These are phyloP conservation scores for Takashimella tepidaria DNA, from an alignment of 1,284 basidiomycete species.

Conservation along the genomic window DNA sequence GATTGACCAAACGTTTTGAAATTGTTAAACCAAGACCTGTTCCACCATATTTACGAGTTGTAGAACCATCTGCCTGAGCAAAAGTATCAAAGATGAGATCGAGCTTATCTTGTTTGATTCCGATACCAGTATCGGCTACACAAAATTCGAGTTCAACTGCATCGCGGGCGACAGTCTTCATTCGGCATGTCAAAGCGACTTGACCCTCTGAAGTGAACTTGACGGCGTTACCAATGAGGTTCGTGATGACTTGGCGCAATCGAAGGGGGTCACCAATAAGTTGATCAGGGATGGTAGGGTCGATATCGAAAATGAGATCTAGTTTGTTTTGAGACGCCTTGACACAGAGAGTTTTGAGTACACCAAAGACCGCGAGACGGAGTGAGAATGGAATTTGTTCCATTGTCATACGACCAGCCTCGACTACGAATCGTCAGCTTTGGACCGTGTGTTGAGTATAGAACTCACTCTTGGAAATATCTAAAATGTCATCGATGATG, in stretches of 20 bases:
- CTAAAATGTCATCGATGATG: conserved; percentile 97
- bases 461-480: conserved; percentile 92
- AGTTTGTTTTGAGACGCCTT: conserved; percentile 97
- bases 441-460: background rate
- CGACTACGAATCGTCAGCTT: conserved; percentile 56
- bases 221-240: conserved; percentile 84
- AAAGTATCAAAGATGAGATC: conserved; percentile 99
- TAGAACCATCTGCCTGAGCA: conserved; percentile 95
- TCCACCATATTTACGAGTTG: conserved; percentile 94
- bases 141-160: conserved; percentile 93
- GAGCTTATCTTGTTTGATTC: conserved; percentile 97
- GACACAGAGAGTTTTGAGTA: conserved; percentile 96
- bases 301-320: conserved; percentile 94
- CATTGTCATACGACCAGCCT: conserved; percentile 99
- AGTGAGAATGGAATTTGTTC: conserved; percentile 98
- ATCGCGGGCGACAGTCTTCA: conserved; percentile 62
- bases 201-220: conserved; percentile 93
- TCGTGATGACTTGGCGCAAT: conserved; percentile 74
- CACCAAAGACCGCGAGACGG: conserved; percentile 92
- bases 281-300: conserved; percentile 92
- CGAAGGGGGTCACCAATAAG: conserved; percentile 94
- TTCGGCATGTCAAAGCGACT: conserved; percentile 80
- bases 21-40: conserved; percentile 95
- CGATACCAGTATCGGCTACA: conserved; percentile 96
- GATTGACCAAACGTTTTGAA: conserved; percentile 88